Conservation (phyloP, 768 basidiomycete genomes). For the Daedaleopsis sinensis region DNA sequence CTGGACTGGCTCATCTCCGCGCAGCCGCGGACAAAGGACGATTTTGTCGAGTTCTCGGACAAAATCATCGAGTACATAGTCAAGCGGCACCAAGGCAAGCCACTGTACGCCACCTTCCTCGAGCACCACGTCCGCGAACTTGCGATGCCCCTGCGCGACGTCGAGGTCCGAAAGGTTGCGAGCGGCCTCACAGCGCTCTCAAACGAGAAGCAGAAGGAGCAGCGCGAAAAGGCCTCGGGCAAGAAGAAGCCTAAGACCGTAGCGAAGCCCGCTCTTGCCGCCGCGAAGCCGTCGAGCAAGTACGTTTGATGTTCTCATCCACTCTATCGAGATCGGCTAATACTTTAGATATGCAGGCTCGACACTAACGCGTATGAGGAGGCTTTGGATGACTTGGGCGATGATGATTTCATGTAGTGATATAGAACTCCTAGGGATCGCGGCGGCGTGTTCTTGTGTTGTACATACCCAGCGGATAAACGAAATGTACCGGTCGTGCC, state of each 20-base stretch:
- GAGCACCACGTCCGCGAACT: constrained; percentile 83
- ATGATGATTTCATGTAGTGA: constrained; percentile 88
- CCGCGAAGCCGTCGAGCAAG: constrained; percentile 67
- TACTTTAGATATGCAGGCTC: constrained; percentile 45
- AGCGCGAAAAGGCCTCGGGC: constrained; percentile 80
- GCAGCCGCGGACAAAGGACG: constrained; percentile 87
- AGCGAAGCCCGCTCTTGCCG: constrained; percentile 76
- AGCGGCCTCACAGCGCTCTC: constrained; percentile 83
- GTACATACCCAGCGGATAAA: constrained; percentile 4
- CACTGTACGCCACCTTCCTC: constrained; percentile 81
- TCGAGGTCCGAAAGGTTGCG: constrained; percentile 90
- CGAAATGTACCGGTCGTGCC: constrained; percentile 16
- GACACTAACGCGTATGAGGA: constrained; percentile 88
- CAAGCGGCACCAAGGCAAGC: constrained; percentile 79
- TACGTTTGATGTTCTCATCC: constrained; percentile 35
- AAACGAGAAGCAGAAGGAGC: constrained; percentile 94
- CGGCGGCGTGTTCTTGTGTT: neutral
- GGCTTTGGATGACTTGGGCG: constrained; percentile 86
- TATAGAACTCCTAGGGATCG: neutral
- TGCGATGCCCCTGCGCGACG: constrained; percentile 78
- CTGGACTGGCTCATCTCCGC: constrained; percentile 74
- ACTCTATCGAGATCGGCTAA: constrained; percentile 18
- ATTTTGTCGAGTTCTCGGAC: constrained; percentile 76
- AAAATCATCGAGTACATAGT: constrained; percentile 75
- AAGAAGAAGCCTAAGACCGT: constrained; percentile 85